phyloP scores from a whole-genome alignment of 768 basidiomycete species.

The Suillus ampliporus region DNA sequence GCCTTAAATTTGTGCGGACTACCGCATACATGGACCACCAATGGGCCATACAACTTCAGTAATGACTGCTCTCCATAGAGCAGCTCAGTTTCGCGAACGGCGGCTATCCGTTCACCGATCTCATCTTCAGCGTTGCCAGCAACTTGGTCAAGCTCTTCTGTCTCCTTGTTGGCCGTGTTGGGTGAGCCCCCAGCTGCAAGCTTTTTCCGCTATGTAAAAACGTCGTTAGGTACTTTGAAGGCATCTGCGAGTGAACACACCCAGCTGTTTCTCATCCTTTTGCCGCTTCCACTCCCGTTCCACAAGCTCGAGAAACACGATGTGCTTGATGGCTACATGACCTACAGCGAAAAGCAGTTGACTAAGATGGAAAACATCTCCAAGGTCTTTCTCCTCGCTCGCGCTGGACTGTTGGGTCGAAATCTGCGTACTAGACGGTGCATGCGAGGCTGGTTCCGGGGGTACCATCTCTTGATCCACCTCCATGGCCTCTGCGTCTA shows the following conservation, averaged over 20 bases:
- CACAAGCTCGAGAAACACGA: conserved; percentile 93
- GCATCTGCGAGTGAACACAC: conserved; percentile 46
- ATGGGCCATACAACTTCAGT: conserved; percentile 84
- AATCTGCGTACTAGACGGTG: conserved; percentile 16
- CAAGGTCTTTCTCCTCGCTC: conserved; percentile 55
- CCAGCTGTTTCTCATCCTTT: conserved; percentile 86
- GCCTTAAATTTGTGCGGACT: conserved; percentile 93
- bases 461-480: conserved; percentile 52
- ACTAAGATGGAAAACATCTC: conserved; percentile 86
- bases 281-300: conserved; percentile 97
- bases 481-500: conserved; percentile 58
- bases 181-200: conserved; percentile 47
- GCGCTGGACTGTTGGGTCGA: conserved; percentile 11
- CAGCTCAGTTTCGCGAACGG: conserved; percentile 84
- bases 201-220: conserved; percentile 61
- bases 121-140: conserved; percentile 98
- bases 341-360: conserved; percentile 97
- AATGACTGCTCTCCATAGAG: conserved; percentile 84
- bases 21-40: conserved; percentile 89
- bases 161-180: conserved; percentile 54
- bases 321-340: conserved; percentile 97
- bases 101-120: conserved; percentile 90
- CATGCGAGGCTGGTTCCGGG: conserved; percentile 31
- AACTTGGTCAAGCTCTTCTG: conserved; percentile 95
- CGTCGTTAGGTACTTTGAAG: conserved; percentile 6